Conservation (phyloP, 2,329 filamentous ascomycete genomes). For the Talaromyces verruculosus region DNA sequence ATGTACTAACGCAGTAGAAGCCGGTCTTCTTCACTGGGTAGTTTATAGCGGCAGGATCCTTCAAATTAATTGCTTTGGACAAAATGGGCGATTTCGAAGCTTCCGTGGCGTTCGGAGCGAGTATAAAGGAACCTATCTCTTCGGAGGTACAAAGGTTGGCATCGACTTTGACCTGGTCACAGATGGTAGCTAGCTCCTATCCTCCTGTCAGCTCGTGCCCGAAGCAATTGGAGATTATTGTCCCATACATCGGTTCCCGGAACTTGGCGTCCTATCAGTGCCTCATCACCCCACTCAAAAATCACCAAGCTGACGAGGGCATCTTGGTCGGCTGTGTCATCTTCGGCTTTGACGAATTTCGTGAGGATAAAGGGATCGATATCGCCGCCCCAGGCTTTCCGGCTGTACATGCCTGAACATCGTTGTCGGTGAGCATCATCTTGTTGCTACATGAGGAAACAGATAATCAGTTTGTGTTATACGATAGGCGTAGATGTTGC, state of each 20-base stretch:
- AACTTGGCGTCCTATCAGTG: constrained; percentile 69
- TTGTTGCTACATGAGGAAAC: constrained; percentile 61
- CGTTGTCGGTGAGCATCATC: constrained; percentile 74
- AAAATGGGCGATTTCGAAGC: constrained; percentile 70
- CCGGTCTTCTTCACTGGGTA: constrained; percentile 88
- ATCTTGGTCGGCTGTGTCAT: constrained; percentile 62
- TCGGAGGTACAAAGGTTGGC: constrained; percentile 70
- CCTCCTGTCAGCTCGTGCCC: constrained; percentile 33
- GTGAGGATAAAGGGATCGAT: constrained; percentile 86
- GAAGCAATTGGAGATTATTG: neutral
- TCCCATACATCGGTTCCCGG: constrained; percentile 29
- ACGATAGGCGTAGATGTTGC: neutral
- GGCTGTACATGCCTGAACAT: constrained; percentile 94
- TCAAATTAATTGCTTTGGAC: constrained; percentile 79
- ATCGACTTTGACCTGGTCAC: constrained; percentile 69
- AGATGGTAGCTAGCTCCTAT: constrained; percentile 66
- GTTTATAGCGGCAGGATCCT: constrained; percentile 67
- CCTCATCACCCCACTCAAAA: constrained; percentile 89
- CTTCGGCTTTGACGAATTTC: constrained; percentile 67
- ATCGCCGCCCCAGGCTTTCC: constrained; percentile 80
- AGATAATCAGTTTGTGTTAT: constrained; percentile 3
- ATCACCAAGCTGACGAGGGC: constrained; percentile 80
- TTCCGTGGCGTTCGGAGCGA: constrained; percentile 72
- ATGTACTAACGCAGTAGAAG: constrained; percentile 90
- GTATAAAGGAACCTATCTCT: constrained; percentile 81